phyloP scores from a whole-genome alignment of 257 asterid genomes.

The Solanum dulcamara region DNA sequence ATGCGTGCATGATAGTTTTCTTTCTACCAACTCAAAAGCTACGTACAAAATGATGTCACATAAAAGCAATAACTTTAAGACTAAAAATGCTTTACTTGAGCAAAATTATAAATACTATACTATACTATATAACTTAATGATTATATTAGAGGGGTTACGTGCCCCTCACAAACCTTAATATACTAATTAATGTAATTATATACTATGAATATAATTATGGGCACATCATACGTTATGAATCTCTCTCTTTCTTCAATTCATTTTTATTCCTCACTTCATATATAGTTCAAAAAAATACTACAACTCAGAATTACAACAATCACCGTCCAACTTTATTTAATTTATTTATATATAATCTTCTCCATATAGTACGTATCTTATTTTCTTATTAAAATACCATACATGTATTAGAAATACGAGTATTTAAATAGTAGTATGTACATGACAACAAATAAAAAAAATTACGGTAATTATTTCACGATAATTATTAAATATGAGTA shows the following conservation, averaged over 20 bases:
- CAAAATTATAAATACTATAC: neutral
- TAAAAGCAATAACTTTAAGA: neutral
- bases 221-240: slow-evolving; percentile 14
- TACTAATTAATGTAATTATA: neutral
- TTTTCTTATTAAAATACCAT: neutral
- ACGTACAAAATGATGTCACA: neutral
- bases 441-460: neutral
- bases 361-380: neutral
- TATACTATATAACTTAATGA: neutral
- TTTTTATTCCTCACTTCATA: neutral
- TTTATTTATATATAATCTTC: neutral
- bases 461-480: neutral
- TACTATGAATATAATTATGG: neutral
- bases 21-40: neutral
- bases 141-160: neutral
- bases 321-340: neutral
- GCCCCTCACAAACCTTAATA: slow-evolving; percentile 2
- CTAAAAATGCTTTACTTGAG: neutral
- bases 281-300: neutral
- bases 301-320: neutral
- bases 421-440: neutral
- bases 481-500: neutral
- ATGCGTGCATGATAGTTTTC: neutral
- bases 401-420: neutral
- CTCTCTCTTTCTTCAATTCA: neutral